Evolutionary conservation across 164 flowering plant species (phyloP).

Genomic region (Berberis vulgaris): DNA sequence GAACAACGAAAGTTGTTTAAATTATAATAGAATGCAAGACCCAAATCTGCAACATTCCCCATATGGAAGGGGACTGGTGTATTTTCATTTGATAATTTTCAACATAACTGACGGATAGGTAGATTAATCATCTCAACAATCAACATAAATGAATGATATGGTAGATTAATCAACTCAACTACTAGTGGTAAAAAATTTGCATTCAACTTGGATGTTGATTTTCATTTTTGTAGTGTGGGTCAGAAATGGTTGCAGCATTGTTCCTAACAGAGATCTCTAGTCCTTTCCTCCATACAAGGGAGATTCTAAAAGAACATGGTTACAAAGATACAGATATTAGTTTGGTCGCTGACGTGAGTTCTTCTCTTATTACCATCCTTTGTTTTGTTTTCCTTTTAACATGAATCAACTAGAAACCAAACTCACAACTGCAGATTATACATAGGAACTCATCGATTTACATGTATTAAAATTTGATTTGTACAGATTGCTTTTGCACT

Average conservation of each 20-base stretch:
- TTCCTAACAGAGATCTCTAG: slow-evolving; percentile 85
- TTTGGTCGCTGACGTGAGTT: slow-evolving; percentile 77
- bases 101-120: no score
- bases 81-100: no score
- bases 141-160: no score
- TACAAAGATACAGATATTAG: slow-evolving; percentile 74
- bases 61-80: no score
- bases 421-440: background rate
- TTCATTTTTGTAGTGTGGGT: slow-evolving; percentile 51
- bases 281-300: slow-evolving; percentile 83
- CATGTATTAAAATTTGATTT: slow-evolving; percentile 4
- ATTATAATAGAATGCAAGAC: no score
- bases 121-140: no score
- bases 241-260: slow-evolving; percentile 75
- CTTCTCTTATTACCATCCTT: background rate
- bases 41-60: no score
- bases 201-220: background rate
- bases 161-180: no score
- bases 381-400: background rate
- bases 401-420: background rate
- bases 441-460: background rate
- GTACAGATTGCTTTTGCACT: slow-evolving; percentile 59
- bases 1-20: no score
- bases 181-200: no score
- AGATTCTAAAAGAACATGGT: slow-evolving; percentile 86